Evolutionary conservation across 2,329 filamentous ascomycete genomes (phyloP).

Genomic region (Ciborinia camelliae): DNA sequence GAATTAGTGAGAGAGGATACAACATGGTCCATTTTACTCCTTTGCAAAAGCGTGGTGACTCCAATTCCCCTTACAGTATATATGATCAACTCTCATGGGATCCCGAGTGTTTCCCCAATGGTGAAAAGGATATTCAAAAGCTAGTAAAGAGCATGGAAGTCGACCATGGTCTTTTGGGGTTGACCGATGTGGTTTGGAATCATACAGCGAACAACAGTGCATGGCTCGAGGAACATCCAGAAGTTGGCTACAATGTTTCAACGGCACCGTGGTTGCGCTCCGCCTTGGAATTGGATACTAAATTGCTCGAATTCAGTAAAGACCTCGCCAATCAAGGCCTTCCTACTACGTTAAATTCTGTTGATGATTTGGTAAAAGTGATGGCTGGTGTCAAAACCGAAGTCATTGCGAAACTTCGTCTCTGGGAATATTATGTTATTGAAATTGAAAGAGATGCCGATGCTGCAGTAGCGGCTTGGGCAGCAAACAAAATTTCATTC

Average conservation of each 20-base stretch:
- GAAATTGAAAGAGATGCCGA: slow-evolving; percentile 72
- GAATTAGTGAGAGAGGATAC: slow-evolving; percentile 88
- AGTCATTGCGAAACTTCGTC: slow-evolving; percentile 70
- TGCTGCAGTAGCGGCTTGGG: slow-evolving; percentile 70
- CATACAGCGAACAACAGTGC: slow-evolving; percentile 94
- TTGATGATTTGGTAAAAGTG: slow-evolving; percentile 71
- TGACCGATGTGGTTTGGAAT: slow-evolving; percentile 97
- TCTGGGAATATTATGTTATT: slow-evolving; percentile 93
- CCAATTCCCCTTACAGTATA: slow-evolving; percentile 96
- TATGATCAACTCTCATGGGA: slow-evolving; percentile 92
- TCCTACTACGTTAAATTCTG: slow-evolving; percentile 67
- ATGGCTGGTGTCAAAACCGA: slow-evolving; percentile 82
- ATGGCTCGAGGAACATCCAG: slow-evolving; percentile 92
- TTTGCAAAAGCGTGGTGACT: slow-evolving; percentile 79
- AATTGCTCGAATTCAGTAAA: slow-evolving; percentile 62
- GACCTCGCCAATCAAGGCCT: slow-evolving; percentile 66
- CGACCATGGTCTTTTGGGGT: slow-evolving; percentile 76
- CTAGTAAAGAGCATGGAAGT: slow-evolving; percentile 80
- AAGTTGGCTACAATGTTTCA: slow-evolving; percentile 89
- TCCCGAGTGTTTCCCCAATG: slow-evolving; percentile 73
- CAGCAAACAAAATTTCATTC: slow-evolving; percentile 53
- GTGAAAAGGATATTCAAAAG: slow-evolving; percentile 74
- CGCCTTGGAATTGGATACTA: slow-evolving; percentile 74
- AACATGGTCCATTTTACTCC: slow-evolving; percentile 99
- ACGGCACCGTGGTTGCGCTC: slow-evolving; percentile 78